Percentiles rank a stretch among this genome's conserved stretches.
Conservation (phyloP, 2,329 filamentous ascomycete species). For the Aspergillus aculeatinus region DNA sequence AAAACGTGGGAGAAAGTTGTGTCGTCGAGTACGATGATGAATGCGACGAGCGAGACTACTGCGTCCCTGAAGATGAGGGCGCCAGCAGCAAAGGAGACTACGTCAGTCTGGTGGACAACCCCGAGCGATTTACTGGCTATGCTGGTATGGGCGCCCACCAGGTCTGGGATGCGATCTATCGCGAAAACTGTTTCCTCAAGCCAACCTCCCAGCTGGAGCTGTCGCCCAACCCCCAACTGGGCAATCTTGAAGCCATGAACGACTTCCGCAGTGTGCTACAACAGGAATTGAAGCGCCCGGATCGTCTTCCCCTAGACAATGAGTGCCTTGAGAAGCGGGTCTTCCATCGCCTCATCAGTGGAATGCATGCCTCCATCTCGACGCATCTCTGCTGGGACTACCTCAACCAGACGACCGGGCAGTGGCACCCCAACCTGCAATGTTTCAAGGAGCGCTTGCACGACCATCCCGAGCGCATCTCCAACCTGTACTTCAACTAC, state of each 20-base stretch:
- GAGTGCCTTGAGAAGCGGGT: constrained; percentile 98
- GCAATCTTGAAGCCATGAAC: constrained; percentile 56
- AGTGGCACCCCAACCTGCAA: constrained; percentile 85
- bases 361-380: constrained; percentile 98
- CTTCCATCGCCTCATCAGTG: constrained; percentile 91
- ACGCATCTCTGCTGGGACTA: constrained; percentile 96
- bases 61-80: constrained; percentile 91
- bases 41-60: constrained; percentile 95
- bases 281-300: constrained; percentile 44
- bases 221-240: constrained; percentile 36
- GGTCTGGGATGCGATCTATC: constrained; percentile 95
- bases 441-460: constrained; percentile 90
- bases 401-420: constrained; percentile 87
- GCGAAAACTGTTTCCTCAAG: constrained; percentile 88
- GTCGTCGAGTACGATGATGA: constrained; percentile 97
- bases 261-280: constrained; percentile 62
- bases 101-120: constrained; percentile 88
- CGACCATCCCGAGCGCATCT: constrained; percentile 81
- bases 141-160: constrained; percentile 78
- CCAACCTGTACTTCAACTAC: constrained; percentile 99
- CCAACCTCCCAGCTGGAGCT: constrained; percentile 32
- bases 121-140: constrained; percentile 94
- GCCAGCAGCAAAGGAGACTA: constrained; percentile 88
- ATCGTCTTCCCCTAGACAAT: constrained; percentile 74
- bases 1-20: constrained; percentile 88